phyloP scores from a whole-genome alignment of 148 eudicot genomes.

The Rhododendron kiyosumense region DNA sequence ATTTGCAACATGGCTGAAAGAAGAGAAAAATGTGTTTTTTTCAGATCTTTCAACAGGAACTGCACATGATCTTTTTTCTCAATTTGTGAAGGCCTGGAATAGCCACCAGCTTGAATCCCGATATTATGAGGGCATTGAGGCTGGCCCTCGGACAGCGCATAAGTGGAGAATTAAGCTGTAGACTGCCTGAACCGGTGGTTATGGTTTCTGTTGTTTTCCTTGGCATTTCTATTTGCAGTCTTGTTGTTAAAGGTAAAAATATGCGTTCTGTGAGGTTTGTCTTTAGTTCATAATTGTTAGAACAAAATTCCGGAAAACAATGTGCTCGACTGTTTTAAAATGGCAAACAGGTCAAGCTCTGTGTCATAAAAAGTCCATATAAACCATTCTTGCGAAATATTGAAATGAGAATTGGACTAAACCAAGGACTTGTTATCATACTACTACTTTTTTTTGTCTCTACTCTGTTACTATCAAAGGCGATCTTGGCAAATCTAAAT shows the following conservation, averaged over 20 bases:
- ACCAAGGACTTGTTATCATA: neutral
- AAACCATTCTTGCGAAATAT: neutral
- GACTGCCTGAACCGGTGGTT: neutral
- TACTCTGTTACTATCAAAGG: too few species aligned
- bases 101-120: constrained; percentile 45
- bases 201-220: neutral
- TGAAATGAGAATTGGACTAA: neutral
- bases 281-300: neutral
- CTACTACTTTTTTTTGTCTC: too few species aligned
- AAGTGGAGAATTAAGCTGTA: constrained; percentile 63
- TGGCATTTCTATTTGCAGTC: neutral
- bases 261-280: neutral
- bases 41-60: constrained; percentile 82
- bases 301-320: neutral
- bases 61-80: constrained; percentile 57
- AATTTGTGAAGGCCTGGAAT: constrained; percentile 75
- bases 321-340: neutral
- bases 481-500: too few species aligned
- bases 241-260: neutral
- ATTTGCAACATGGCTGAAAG: constrained; percentile 90
- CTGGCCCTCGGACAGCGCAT: constrained; percentile 77
- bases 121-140: constrained; percentile 74
- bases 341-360: neutral
- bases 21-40: constrained; percentile 64
- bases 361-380: neutral